Evolutionary conservation across 768 basidiomycete genomes (phyloP).

Genomic region (Tricholoma sp.): DNA sequence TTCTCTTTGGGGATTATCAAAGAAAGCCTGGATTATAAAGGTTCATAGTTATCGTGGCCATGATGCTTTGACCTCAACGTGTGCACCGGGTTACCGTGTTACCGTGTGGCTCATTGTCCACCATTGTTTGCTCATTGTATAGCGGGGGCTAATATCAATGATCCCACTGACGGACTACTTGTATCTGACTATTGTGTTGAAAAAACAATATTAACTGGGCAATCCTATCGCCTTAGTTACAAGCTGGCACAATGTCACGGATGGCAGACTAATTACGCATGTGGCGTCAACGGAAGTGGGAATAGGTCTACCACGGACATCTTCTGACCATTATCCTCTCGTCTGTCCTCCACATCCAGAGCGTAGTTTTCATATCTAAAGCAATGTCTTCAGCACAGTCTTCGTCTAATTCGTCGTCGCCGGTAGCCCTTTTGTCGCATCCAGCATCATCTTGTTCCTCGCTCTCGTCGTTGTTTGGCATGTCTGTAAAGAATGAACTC

Average conservation of each 20-base stretch:
- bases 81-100: neutral
- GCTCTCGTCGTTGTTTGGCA: constrained; percentile 10
- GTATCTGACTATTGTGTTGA: neutral
- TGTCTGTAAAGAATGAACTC: constrained; percentile 41
- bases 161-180: neutral
- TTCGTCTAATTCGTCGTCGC: neutral
- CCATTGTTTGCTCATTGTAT: neutral
- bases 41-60: neutral
- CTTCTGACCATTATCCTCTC: constrained; percentile 40
- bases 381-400: constrained; percentile 1
- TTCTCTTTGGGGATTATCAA: neutral
- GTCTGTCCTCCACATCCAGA: constrained; percentile 34
- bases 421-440: constrained; percentile 8
- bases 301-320: constrained; percentile 27
- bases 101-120: neutral
- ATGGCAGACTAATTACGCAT: no score
- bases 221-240: neutral
- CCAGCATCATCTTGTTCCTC: constrained; percentile 9
- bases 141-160: neutral
- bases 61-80: neutral
- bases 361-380: constrained; percentile 25
- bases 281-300: neutral
- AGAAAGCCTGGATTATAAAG: neutral
- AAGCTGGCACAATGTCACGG: no score
- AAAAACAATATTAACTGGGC: neutral